Base-by-base conservation (phyloP, 2,329 filamentous ascomycete species). In the Pseudogymnoascus sp. region DNA sequence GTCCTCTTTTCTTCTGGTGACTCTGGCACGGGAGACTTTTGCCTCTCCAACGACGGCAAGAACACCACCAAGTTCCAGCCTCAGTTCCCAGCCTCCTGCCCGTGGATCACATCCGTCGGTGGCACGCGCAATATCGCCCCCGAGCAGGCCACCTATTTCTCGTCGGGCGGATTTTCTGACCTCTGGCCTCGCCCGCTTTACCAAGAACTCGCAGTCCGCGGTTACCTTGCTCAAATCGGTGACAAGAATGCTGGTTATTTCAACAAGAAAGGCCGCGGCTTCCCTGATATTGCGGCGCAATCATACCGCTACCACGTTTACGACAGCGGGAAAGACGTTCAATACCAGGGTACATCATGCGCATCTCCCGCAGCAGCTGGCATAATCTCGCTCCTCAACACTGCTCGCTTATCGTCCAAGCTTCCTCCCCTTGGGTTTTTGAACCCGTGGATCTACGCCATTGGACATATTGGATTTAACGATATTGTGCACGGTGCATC, bases 91-190 rank as follows among this genome's bases (percentile, higher is more conserved):
- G 82, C 81, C 0, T 81, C 81, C 0, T 90, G 87, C 68, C 87
- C 86, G 0, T 89, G 82, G 72, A 81, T 89, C n/a, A 89, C 87
- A 1, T 75, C 81, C 2, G 81, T 89, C 2, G 87, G 87, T n/a
- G 86, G 84, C 2, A 85, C 84, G 1, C 75, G 76, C 69, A 74
- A 77, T 63, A 75, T 79, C 61, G 68, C 76, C 59, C 81, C 81
- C 5, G 81, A 83, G 66, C 73, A 77, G 22, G 76, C 77, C 5
- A 79, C 75, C 19, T 77, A 76, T 35, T 75, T 75, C 41, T 75
- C 61, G 68, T 70, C n/a, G 75, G 46, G 77, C 4, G 81, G 81
- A 6, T 82, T 82, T 72, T 79, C 76, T 65, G 76, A 80, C 69
- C 80, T 81, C 72, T 83, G 81, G 65, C 19, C 72, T 6, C 75